Base-by-base conservation (phyloP, 2,329 filamentous ascomycete species). In the Penicillium occitanis region DNA sequence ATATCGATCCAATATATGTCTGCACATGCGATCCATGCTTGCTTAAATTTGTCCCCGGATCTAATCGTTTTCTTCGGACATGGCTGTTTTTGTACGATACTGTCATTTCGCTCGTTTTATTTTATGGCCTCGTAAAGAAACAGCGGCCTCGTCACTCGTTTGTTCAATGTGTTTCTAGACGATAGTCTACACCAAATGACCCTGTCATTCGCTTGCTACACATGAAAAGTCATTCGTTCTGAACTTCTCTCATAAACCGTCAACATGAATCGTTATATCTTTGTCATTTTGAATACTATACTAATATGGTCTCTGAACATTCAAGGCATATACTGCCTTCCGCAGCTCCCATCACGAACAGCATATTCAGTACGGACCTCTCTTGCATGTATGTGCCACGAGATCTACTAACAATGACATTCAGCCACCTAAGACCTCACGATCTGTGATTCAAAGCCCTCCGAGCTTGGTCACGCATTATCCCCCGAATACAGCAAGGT, bases 231-330 rank as follows among this genome's bases (percentile, higher is more conserved):
- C 44, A 61, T 60, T 46, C 57, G 22, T 60, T 42, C 5, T 13
- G 6, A 30, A 19, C 19, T 19, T 19, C 19, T 19, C 19, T 19
- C 19, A 19, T 19, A 19, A 19, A 19, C 19, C 19, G 19, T 19
- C 19, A 19, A 19, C 19, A 76, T 75, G 74, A 67, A 66, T 14
- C 37, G 66, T 61, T 62, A 61, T 33, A 66, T 66, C 33, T 69
- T 65, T 67, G 75, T 70, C 74, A 70, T 70, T 63, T 66, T 69
- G n/a, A 65, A 70, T 65, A 67, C 70, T 46, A 69, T 78, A 71
- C 77, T 79, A 71, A 79, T 71, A 66, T 77, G 76, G 73, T 69
- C 76, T 63, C 69, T 78, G 44, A 69, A 71, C 33, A 67, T 73
- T 72, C 73, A 74, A 51, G 69, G 68, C 65, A 73, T 71, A 33